These are phyloP conservation scores for Polyporus tsugae DNA, from an alignment of 1,284 basidiomycete genomes.

Conservation along the genomic window DNA sequence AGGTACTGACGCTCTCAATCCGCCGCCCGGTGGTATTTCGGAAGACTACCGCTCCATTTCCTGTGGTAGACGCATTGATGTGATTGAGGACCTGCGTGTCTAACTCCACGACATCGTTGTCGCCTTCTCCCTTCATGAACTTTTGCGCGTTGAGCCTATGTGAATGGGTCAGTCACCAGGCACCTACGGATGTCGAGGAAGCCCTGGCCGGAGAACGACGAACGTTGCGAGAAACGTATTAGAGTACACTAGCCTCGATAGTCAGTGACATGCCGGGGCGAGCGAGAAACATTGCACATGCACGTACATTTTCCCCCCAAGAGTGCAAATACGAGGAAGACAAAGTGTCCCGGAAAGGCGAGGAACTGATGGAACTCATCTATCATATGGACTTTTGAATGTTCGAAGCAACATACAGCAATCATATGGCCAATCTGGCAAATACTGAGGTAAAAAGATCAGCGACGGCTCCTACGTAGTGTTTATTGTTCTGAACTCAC, in stretches of 20 bases:
- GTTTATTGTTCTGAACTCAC: neutral
- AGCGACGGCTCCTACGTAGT: neutral
- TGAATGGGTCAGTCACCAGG: neutral
- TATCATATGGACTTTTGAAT: neutral
- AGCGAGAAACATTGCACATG: neutral
- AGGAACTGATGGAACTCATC: neutral
- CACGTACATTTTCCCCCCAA: neutral
- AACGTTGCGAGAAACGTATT: neutral
- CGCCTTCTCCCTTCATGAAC: neutral
- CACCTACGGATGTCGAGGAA: neutral
- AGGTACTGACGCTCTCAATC: neutral
- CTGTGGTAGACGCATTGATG: neutral
- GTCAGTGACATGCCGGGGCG: neutral
- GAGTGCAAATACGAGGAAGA: neutral
- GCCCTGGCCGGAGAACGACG: neutral
- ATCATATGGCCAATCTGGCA: neutral
- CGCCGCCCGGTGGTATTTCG: neutral
- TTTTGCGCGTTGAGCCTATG: neutral
- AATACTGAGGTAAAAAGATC: neutral
- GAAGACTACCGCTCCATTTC: neutral
- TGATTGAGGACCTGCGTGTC: neutral
- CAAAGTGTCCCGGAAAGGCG: neutral
- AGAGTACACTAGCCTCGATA: neutral
- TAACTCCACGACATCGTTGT: neutral
- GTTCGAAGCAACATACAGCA: neutral